phyloP scores from a whole-genome alignment of 2,329 filamentous ascomycete genomes.

The Exserohilum turcica region DNA sequence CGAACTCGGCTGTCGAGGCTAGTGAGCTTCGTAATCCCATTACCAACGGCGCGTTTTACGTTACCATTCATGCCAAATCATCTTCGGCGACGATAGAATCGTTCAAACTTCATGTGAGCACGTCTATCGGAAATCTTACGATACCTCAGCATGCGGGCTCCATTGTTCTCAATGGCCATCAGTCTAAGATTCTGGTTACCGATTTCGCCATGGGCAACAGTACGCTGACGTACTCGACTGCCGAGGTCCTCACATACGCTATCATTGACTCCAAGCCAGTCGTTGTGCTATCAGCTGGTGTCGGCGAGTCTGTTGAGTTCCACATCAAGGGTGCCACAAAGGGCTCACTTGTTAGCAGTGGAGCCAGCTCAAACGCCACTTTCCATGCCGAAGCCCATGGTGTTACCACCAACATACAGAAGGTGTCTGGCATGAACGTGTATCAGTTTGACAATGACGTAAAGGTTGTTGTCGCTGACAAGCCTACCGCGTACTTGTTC shows the following conservation, averaged over 20 bases:
- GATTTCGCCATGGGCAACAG: constrained; percentile 62
- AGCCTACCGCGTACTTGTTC: constrained; percentile 45
- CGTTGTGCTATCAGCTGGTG: constrained; percentile 49
- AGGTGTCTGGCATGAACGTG: constrained; percentile 41
- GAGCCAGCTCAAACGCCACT: constrained; percentile 50
- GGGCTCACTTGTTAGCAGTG: constrained; percentile 48
- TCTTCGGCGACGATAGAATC: constrained; percentile 57
- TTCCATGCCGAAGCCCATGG: constrained; percentile 50
- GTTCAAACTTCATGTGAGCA: constrained; percentile 62
- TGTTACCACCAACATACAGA: constrained; percentile 39
- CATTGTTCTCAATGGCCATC: constrained; percentile 63
- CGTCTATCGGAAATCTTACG: constrained; percentile 60
- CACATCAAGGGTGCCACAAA: constrained; percentile 44
- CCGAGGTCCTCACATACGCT: constrained; percentile 57
- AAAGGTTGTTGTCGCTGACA: constrained; percentile 46
- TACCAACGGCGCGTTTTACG: constrained; percentile 64
- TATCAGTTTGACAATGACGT: constrained; percentile 46
- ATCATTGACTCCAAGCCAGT: constrained; percentile 44
- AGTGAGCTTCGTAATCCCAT: constrained; percentile 65
- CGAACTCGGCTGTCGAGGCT: constrained; percentile 58
- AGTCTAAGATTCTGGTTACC: constrained; percentile 66
- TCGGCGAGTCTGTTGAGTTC: constrained; percentile 50
- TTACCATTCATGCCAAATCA: constrained; percentile 61
- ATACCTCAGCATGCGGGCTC: constrained; percentile 58
- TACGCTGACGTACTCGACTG: constrained; percentile 60